These are phyloP conservation scores for Candida koratica DNA, from an alignment of 805 yeast species.

Conservation along the genomic window DNA sequence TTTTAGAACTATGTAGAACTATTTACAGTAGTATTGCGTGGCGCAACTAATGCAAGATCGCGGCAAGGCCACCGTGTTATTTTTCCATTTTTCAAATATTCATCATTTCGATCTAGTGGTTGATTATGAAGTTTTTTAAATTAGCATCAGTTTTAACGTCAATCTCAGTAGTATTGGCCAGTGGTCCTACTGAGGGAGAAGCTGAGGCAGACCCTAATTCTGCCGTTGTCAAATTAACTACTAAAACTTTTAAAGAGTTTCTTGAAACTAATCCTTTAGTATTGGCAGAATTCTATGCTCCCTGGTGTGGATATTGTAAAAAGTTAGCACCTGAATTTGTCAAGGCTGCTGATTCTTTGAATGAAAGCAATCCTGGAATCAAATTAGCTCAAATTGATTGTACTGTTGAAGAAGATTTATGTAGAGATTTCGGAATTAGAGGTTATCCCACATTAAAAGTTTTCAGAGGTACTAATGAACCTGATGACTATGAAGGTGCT, in stretches of 20 bases:
- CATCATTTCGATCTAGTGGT: neutral
- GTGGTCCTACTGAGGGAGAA: slow-evolving; percentile 45
- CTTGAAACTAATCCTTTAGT: slow-evolving; percentile 72
- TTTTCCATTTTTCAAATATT: slow-evolving; percentile 4
- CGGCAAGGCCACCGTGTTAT: slow-evolving; percentile 5
- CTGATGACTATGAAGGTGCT: slow-evolving; percentile 75
- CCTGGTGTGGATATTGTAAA: slow-evolving; percentile 99
- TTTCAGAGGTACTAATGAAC: slow-evolving; percentile 49
- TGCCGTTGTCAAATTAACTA: slow-evolving; percentile 77
- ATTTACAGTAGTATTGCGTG: too few species aligned
- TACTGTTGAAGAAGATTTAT: slow-evolving; percentile 69
- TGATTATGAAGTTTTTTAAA: slow-evolving; percentile 38
- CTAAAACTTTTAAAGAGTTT: slow-evolving; percentile 62
- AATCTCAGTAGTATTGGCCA: slow-evolving; percentile 34
- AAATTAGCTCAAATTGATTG: slow-evolving; percentile 83
- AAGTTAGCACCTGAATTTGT: slow-evolving; percentile 76
- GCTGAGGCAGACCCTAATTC: slow-evolving; percentile 80
- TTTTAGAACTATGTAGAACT: too few species aligned
- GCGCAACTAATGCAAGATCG: too few species aligned
- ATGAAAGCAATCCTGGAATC: slow-evolving; percentile 50
- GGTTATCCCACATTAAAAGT: slow-evolving; percentile 87
- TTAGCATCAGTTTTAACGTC: slow-evolving; percentile 38
- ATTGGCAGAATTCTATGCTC: slow-evolving; percentile 84
- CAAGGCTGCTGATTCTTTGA: slow-evolving; percentile 64
- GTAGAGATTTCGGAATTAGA: slow-evolving; percentile 61